These are phyloP conservation scores for Sclerotinia subarctica DNA, from an alignment of 2,329 filamentous ascomycete species.

Conservation along the genomic window DNA sequence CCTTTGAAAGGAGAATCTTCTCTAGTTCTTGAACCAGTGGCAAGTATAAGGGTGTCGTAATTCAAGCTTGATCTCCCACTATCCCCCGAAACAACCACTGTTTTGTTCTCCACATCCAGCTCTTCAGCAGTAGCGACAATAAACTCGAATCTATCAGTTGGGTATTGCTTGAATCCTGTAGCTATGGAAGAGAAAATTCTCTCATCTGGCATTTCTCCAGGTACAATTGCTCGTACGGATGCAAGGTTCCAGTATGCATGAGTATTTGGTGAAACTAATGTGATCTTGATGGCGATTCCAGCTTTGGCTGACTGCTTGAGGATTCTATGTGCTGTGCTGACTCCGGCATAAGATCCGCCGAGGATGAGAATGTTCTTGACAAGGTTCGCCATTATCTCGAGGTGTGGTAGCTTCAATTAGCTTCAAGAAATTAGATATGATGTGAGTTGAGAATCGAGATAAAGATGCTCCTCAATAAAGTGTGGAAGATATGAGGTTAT, in stretches of 20 bases:
- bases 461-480: background rate
- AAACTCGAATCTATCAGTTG: constrained; percentile 49
- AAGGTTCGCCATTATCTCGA: background rate
- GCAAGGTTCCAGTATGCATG: constrained; percentile 51
- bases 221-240: constrained; percentile 45
- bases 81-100: constrained; percentile 42
- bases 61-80: constrained; percentile 35
- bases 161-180: constrained; percentile 48
- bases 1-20: constrained; percentile 49
- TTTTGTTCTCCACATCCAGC: constrained; percentile 44
- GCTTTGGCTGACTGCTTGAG: constrained; percentile 32
- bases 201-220: constrained; percentile 44
- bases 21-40: constrained; percentile 48
- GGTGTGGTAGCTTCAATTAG: background rate
- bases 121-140: constrained; percentile 47
- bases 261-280: constrained; percentile 51
- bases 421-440: background rate
- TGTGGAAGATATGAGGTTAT: background rate
- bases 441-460: background rate
- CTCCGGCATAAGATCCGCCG: constrained; percentile 36
- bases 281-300: constrained; percentile 46
- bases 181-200: constrained; percentile 41
- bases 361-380: constrained; percentile 35
- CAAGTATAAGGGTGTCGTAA: constrained; percentile 54
- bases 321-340: constrained; percentile 37